Evolutionary conservation across 2,329 filamentous ascomycete species (phyloP), one percentile per base, ranked within the genome.

Genomic region (Microdochium trichocladiopsis): DNA sequence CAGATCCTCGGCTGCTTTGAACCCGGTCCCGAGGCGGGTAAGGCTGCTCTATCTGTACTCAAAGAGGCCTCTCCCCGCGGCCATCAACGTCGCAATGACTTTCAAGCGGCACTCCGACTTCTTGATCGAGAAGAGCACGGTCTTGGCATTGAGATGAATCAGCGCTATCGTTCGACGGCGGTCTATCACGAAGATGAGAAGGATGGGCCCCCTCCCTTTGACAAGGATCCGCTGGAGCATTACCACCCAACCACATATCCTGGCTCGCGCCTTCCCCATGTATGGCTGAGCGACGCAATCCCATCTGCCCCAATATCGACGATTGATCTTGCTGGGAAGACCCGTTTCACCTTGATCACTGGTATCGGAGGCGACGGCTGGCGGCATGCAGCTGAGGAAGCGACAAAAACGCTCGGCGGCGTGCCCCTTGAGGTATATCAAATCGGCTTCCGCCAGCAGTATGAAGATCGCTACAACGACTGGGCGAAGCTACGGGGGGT

Each of bases 401-500:
- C 62, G 0, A 57, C 64, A 18, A 56, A 63, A 8, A 58, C 79
- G 1, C n/a, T 18, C 36, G n/a, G n/a, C n/a, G 73, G 71, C 0
- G 61, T 85, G 0, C 63, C 69, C 8, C 69, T 86, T 25, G 70
- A 69, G 3, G 70, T 66, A 1, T 74, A 78, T 54, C 72, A 70
- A 2, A 79, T 86, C 56, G 83, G 83, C 0, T 81, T 73, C 65
- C 67, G 72, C 14, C 76, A 79, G 55, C 80, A 86, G 53, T 86
- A 73, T 56, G 76, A 84, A 60, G 83, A 86, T 60, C 71, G 81
- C 0, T 86, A 85, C 62, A 76, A 75, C 54, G 79, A 83, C 52
- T 87, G 83, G 83, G 72, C 69, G 11, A 65, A 67, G 48, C 65
- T 70, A 51, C 69, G 79, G 16, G 79, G 77, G 47, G 72, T 86